These are phyloP conservation scores for Turnera subulata DNA, from an alignment of 345 rosid genomes.

Conservation along the genomic window DNA sequence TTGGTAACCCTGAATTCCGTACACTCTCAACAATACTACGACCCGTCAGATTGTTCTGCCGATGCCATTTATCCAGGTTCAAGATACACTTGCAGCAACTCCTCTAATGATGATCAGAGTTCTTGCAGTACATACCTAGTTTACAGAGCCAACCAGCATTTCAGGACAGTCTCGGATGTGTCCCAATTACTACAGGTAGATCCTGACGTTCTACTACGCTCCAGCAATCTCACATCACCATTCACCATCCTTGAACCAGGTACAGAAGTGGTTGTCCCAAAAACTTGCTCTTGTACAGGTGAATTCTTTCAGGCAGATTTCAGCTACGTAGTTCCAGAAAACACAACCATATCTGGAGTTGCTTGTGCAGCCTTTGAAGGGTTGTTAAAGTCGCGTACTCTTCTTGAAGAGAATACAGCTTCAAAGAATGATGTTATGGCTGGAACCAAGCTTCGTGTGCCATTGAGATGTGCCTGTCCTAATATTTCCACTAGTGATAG, in stretches of 20 bases:
- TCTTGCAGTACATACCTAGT: slow-evolving; percentile 43
- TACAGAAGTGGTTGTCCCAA: slow-evolving; percentile 48
- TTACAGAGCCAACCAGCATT: slow-evolving; percentile 37
- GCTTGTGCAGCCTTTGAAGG: slow-evolving; percentile 50
- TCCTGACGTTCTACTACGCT: slow-evolving; percentile 18
- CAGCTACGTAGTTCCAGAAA: slow-evolving; percentile 20
- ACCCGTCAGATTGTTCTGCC: slow-evolving; percentile 27
- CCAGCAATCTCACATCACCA: slow-evolving; percentile 23
- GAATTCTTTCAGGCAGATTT: slow-evolving; percentile 30
- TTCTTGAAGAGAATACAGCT: slow-evolving; percentile 28
- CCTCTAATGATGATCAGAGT: background rate
- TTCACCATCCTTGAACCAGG: slow-evolving; percentile 26
- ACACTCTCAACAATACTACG: slow-evolving; percentile 40
- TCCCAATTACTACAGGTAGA: slow-evolving; percentile 32
- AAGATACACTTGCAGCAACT: slow-evolving; percentile 48
- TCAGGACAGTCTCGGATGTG: slow-evolving; percentile 30
- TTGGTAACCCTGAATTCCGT: slow-evolving; percentile 9
- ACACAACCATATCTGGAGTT: slow-evolving; percentile 24
- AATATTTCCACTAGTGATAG: slow-evolving; percentile 2
- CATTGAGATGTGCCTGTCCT: slow-evolving; percentile 61
- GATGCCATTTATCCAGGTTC: slow-evolving; percentile 31
- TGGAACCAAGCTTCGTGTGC: slow-evolving; percentile 33
- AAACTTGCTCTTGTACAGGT: slow-evolving; percentile 36
- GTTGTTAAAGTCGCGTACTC: slow-evolving; percentile 26
- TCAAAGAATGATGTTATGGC: slow-evolving; percentile 5